phyloP scores from a whole-genome alignment of 2,329 filamentous ascomycete species.

The Diaporthe sp. region DNA sequence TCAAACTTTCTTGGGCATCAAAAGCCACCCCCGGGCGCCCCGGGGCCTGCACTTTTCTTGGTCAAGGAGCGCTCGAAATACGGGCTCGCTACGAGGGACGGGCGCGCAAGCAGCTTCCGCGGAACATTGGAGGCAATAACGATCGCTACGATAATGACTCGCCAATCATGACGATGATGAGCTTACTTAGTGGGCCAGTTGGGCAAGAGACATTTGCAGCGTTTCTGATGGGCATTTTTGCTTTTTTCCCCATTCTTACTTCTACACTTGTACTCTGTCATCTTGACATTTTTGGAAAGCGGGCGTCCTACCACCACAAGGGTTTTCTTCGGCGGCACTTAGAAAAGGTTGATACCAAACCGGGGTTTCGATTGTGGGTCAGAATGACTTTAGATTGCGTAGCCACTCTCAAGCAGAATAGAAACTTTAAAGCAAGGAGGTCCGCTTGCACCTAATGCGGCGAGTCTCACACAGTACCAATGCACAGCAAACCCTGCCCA shows the following conservation, averaged over 20 bases:
- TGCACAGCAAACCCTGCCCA: neutral
- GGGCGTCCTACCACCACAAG: neutral
- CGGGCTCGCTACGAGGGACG: neutral
- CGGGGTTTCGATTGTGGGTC: slow-evolving; percentile 19
- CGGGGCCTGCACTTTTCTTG: neutral
- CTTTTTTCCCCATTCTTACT: neutral
- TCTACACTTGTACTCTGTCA: neutral
- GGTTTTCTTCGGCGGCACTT: slow-evolving; percentile 10
- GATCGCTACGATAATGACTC: slow-evolving; percentile 39
- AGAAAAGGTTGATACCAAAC: slow-evolving; percentile 19
- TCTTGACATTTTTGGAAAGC: slow-evolving; percentile 2
- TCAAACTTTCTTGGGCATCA: neutral
- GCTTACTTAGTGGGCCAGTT: neutral
- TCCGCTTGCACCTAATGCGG: neutral
- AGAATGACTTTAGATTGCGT: slow-evolving; percentile 15
- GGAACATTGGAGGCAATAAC: slow-evolving; percentile 38
- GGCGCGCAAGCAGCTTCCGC: neutral
- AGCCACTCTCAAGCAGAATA: slow-evolving; percentile 12
- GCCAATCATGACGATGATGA: slow-evolving; percentile 13
- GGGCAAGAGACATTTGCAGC: neutral
- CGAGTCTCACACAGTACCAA: neutral
- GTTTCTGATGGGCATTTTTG: neutral
- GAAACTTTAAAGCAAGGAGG: slow-evolving; percentile 3
- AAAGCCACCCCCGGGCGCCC: neutral
- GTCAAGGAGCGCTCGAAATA: neutral